Percentiles rank a stretch among this genome's conserved stretches.
Conservation (phyloP, 176 grass and related monocot genomes). For the Oryza australiensis region DNA sequence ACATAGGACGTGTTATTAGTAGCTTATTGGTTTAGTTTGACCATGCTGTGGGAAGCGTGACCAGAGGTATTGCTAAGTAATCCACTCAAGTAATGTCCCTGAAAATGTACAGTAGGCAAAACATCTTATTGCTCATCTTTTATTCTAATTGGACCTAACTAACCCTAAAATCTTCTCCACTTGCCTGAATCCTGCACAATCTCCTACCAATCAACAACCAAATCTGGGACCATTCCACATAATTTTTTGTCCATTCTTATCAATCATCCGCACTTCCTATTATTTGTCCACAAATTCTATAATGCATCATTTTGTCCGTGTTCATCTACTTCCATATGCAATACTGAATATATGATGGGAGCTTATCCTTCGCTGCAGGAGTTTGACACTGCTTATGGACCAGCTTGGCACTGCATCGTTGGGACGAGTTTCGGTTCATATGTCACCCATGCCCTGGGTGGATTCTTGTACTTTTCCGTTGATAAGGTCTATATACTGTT, state of each 20-base stretch:
- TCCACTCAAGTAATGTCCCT: background rate
- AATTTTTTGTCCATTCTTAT: background rate
- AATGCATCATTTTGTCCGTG: slow-evolving; percentile 2
- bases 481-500: slow-evolving; percentile 94
- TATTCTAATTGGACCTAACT: background rate
- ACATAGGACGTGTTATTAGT: too few relatives aligned
- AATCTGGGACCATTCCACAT: background rate
- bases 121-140: background rate
- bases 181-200: background rate
- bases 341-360: slow-evolving; percentile 17
- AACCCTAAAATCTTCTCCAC: background rate
- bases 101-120: background rate
- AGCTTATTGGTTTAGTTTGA: too few relatives aligned
- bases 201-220: background rate
- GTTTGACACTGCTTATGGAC: slow-evolving; percentile 79
- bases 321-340: slow-evolving; percentile 4
- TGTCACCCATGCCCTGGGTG: slow-evolving; percentile 86
- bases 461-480: slow-evolving; percentile 95
- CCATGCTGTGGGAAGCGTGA: background rate
- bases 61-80: background rate
- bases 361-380: slow-evolving; percentile 64
- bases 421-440: slow-evolving; percentile 96
- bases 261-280: background rate
- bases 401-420: slow-evolving; percentile 99
- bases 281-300: slow-evolving; percentile 4